Evolutionary conservation across 768 basidiomycete species (phyloP).

Genomic region (Pleurotus pulmonarius): DNA sequence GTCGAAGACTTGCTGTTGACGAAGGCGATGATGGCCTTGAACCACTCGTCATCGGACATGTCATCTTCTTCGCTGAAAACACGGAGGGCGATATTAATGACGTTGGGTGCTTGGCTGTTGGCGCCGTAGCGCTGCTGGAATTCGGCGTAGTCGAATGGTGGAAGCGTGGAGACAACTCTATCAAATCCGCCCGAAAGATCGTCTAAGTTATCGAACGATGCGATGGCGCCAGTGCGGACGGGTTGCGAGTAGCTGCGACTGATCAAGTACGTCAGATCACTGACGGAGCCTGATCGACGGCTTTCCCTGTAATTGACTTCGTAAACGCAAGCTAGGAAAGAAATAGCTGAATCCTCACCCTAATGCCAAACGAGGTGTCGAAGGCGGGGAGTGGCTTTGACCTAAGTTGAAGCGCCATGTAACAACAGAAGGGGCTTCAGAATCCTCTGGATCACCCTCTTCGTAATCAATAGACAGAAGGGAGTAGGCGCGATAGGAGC

Average conservation of each 20-base stretch:
- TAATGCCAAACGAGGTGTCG: conserved; percentile 65
- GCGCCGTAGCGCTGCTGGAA: conserved; percentile 73
- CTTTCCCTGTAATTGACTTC: conserved; percentile 39
- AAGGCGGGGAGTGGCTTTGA: conserved; percentile 79
- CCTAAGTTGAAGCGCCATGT: conserved; percentile 97
- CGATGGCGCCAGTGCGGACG: conserved; percentile 84
- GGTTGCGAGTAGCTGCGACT: conserved; percentile 85
- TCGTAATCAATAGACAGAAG: conserved; percentile 92
- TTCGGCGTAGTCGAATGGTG: conserved; percentile 68
- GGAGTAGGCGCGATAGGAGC: conserved; percentile 93
- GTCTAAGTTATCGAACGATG: conserved; percentile 78
- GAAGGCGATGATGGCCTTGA: conserved; percentile 64
- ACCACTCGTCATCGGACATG: conserved; percentile 73
- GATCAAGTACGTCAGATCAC: conserved; percentile 93
- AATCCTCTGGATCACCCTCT: conserved; percentile 85
- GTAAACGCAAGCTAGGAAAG: conserved; percentile 1
- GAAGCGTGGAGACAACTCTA: conserved; percentile 69
- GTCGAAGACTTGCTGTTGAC: conserved; percentile 64
- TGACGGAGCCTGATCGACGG: conserved; percentile 87
- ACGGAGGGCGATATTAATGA: conserved; percentile 90
- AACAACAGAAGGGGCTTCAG: conserved; percentile 73
- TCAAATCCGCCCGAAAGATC: conserved; percentile 71
- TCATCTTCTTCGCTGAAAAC: conserved; percentile 82
- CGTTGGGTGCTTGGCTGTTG: conserved; percentile 79
- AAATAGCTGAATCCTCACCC: conserved; percentile 30